Percentiles rank a stretch among this genome's conserved stretches.
Evolutionary conservation across 2,329 filamentous ascomycete species (phyloP).

Genomic region (Meredithiella fracta): DNA sequence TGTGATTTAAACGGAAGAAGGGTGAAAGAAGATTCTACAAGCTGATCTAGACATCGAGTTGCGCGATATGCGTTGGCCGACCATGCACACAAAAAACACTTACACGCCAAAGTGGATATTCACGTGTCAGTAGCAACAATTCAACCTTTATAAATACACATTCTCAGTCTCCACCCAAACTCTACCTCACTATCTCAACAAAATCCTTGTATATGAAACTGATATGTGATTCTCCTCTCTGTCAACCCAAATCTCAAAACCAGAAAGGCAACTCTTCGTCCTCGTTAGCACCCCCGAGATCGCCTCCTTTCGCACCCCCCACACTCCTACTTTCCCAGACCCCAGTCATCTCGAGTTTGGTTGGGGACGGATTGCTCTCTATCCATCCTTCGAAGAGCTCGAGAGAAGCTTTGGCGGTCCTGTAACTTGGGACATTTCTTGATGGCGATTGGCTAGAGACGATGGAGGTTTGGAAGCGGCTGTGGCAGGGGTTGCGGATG

Average conservation of each 20-base stretch:
- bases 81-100: no score
- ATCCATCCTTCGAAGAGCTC: neutral
- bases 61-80: no score
- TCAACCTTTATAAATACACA: no score
- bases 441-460: neutral
- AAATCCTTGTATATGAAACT: neutral
- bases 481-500: neutral
- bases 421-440: no score
- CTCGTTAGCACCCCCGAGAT: neutral
- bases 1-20: no score
- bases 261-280: neutral
- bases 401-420: no score
- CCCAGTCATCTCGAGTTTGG: neutral
- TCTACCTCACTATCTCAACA: neutral
- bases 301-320: no score
- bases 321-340: neutral
- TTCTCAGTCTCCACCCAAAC: neutral
- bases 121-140: no score
- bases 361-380: neutral
- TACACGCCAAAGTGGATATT: no score
- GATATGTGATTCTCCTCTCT: constrained; percentile 4
- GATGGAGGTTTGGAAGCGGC: neutral
- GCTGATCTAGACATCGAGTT: no score
- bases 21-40: no score
- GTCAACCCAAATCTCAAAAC: neutral